A percentile compares a stretch with the other conserved stretches of the same genome.
Evolutionary conservation across 805 yeast species (phyloP).

Genomic region (Zygosaccharomyces siamensis): DNA sequence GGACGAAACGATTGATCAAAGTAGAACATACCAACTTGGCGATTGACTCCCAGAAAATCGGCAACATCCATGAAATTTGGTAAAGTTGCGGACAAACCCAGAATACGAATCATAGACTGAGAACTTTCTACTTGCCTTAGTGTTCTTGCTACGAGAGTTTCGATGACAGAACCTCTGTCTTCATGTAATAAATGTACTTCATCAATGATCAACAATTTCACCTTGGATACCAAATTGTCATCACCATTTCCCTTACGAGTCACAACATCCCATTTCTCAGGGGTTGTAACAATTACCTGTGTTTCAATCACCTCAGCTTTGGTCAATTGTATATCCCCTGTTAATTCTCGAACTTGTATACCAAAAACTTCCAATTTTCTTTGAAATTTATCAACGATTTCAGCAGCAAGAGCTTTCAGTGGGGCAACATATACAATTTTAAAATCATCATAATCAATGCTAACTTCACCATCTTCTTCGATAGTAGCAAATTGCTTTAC

Average conservation of each 20-base stretch:
- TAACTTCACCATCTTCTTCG: constrained; percentile 46
- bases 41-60: constrained; percentile 86
- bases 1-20: constrained; percentile 94
- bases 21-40: constrained; percentile 87
- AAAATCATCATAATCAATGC: constrained; percentile 76
- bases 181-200: constrained; percentile 96
- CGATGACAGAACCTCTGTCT: constrained; percentile 97
- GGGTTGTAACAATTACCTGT: constrained; percentile 88
- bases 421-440: constrained; percentile 93
- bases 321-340: constrained; percentile 94
- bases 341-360: constrained; percentile 77
- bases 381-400: constrained; percentile 85
- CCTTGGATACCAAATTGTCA: constrained; percentile 75
- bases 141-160: constrained; percentile 90
- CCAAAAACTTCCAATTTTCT: constrained; percentile 79
- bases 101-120: constrained; percentile 89
- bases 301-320: constrained; percentile 74
- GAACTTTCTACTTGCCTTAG: constrained; percentile 90
- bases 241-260: constrained; percentile 92
- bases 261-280: constrained; percentile 97
- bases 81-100: constrained; percentile 88
- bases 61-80: constrained; percentile 93
- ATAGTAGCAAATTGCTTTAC: constrained; percentile 65
- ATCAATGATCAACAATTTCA: constrained; percentile 82
- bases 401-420: constrained; percentile 90